These are phyloP conservation scores for Mimosa pudica DNA, from an alignment of 306 rosid species.

Conservation along the genomic window DNA sequence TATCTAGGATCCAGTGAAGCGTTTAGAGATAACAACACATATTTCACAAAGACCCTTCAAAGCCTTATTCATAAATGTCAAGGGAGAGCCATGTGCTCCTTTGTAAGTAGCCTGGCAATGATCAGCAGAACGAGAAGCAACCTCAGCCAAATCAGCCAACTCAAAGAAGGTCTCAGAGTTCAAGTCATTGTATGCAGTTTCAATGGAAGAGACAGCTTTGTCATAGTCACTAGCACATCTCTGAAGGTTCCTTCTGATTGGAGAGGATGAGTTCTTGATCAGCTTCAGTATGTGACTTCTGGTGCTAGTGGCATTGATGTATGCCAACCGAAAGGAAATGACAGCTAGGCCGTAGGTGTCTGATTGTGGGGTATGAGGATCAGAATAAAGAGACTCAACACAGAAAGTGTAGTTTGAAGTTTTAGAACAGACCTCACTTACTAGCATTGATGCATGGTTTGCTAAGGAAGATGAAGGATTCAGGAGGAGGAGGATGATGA, in stretches of 20 bases:
- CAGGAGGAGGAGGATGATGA: slow-evolving; percentile 14
- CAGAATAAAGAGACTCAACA: slow-evolving; percentile 44
- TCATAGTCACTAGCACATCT: slow-evolving; percentile 41
- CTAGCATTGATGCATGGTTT: slow-evolving; percentile 37
- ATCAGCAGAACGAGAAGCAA: slow-evolving; percentile 37
- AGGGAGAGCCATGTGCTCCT: slow-evolving; percentile 6
- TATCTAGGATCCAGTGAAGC: slow-evolving; percentile 28
- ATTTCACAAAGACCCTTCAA: slow-evolving; percentile 50
- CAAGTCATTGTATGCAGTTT: slow-evolving; percentile 44
- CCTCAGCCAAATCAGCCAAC: slow-evolving; percentile 42
- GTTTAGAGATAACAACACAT: slow-evolving; percentile 49
- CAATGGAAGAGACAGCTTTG: slow-evolving; percentile 42
- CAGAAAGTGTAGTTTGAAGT: slow-evolving; percentile 57
- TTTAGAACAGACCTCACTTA: slow-evolving; percentile 37
- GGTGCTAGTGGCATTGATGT: slow-evolving; percentile 43
- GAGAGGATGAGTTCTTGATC: slow-evolving; percentile 22
- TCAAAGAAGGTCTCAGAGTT: slow-evolving; percentile 49
- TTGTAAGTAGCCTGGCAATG: slow-evolving; percentile 40
- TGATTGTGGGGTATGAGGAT: slow-evolving; percentile 39
- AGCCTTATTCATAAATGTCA: slow-evolving; percentile 34
- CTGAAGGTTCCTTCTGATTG: slow-evolving; percentile 17
- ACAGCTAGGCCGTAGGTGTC: slow-evolving; percentile 46
- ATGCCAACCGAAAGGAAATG: slow-evolving; percentile 44
- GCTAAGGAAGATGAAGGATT: slow-evolving; percentile 13
- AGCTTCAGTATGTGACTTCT: slow-evolving; percentile 24